A percentile compares a stretch with the other conserved stretches of the same genome.
phyloP scores from a whole-genome alignment of 768 basidiomycete species.

The Mycena galericulata region DNA sequence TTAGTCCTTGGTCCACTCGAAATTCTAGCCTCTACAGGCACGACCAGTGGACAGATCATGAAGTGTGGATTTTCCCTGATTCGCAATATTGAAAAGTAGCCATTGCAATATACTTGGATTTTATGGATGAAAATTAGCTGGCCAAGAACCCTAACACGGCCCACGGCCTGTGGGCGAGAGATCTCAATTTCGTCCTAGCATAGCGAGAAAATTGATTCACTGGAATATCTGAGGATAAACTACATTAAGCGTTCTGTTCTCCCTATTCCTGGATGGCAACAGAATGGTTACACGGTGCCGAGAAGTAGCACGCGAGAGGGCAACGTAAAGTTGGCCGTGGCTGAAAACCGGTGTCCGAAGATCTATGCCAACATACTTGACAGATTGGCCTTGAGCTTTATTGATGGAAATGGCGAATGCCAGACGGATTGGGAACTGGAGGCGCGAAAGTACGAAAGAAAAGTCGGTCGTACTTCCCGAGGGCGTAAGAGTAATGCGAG shows the following conservation, averaged over 20 bases:
- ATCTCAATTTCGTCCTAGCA: no score
- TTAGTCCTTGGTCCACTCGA: no score
- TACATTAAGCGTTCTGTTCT: conserved; percentile 1
- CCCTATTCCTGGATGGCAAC: conserved; percentile 23
- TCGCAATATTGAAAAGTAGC: no score
- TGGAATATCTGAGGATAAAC: conserved; percentile 6
- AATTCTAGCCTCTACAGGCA: no score
- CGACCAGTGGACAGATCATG: no score
- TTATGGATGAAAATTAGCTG: no score
- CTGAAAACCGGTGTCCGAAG: conserved; percentile 43
- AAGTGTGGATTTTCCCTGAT: no score
- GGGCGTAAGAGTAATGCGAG: conserved; percentile 46
- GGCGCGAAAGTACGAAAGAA: conserved; percentile 38
- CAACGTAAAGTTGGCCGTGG: conserved; percentile 52
- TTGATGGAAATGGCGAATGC: conserved; percentile 54
- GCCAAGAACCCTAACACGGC: no score
- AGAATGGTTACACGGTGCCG: conserved; percentile 36
- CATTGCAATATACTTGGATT: no score
- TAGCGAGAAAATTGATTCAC: no score
- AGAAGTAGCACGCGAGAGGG: conserved; percentile 43
- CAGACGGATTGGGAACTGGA: conserved; percentile 51
- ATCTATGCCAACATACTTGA: conserved; percentile 46
- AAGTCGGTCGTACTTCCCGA: conserved; percentile 28
- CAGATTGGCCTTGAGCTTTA: conserved; percentile 51
- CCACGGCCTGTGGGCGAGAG: no score